Percentiles rank a stretch among this genome's conserved stretches.
phyloP scores from a whole-genome alignment of 805 yeast species.

The Candida silvatica region DNA sequence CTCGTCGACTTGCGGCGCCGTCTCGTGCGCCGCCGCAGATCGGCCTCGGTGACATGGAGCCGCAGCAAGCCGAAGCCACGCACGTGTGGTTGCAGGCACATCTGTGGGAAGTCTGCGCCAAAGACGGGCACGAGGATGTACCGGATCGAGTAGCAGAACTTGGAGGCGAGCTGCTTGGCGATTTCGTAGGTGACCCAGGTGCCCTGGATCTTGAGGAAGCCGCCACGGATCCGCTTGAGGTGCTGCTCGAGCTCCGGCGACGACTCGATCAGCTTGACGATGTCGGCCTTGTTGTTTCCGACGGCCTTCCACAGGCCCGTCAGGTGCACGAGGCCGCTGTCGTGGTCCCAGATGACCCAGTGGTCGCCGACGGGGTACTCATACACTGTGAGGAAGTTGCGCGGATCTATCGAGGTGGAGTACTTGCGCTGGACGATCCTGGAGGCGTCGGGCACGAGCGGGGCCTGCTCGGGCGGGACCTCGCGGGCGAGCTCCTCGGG shows the following conservation, averaged over 20 bases:
- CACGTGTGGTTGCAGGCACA: conserved; percentile 51
- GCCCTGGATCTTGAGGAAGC: conserved; percentile 86
- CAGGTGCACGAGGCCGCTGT: conserved; percentile 77
- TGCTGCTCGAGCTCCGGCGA: conserved; percentile 57
- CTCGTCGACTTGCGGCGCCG: conserved; percentile 2
- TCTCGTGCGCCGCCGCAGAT: conserved; percentile 15
- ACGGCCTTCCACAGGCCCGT: conserved; percentile 83
- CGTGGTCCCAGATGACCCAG: conserved; percentile 80
- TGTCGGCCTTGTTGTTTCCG: conserved; percentile 67
- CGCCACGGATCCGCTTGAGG: conserved; percentile 77
- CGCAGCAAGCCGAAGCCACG: conserved; percentile 58
- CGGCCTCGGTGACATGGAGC: conserved; percentile 25
- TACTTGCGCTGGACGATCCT: conserved; percentile 37
- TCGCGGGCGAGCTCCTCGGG: conserved; percentile 7
- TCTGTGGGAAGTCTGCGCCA: conserved; percentile 58
- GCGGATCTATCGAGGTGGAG: conserved; percentile 66
- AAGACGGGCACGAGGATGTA: conserved; percentile 72
- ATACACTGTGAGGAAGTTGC: conserved; percentile 60
- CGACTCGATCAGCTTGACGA: conserved; percentile 58
- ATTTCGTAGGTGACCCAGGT: conserved; percentile 79
- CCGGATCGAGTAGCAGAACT: conserved; percentile 73
- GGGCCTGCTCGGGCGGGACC: conserved; percentile 15
- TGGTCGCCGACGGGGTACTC: conserved; percentile 64
- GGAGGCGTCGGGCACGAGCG: conserved; percentile 12
- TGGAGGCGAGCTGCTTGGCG: conserved; percentile 58